Evolutionary conservation across 2,329 filamentous ascomycete genomes (phyloP).

Genomic region (Sclerotinia nivalis): DNA sequence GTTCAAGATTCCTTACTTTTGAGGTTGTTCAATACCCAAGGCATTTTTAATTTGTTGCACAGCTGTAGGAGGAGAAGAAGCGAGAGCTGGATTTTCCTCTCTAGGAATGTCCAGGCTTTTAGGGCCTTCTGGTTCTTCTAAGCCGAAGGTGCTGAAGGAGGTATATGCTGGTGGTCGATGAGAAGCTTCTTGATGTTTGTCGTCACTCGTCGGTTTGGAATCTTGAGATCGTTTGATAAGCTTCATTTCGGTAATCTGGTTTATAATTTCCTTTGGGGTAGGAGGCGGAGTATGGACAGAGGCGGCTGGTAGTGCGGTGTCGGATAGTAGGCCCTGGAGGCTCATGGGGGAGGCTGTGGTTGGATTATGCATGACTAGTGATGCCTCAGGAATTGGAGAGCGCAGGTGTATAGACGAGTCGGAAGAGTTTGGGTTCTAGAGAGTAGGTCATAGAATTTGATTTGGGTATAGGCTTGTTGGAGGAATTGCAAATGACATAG

Average conservation of each 20-base stretch:
- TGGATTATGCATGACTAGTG: not conserved
- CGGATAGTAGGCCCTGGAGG: not conserved
- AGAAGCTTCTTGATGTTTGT: not conserved
- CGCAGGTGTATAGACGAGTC: not conserved
- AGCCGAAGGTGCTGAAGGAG: conserved; percentile 2
- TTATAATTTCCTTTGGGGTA: no score
- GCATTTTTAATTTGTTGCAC: conserved; percentile 2
- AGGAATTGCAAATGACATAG: not conserved
- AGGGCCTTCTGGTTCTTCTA: not conserved
- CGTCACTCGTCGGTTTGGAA: not conserved
- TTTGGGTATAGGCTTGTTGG: not conserved
- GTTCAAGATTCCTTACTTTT: conserved; percentile 3
- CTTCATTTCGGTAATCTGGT: not conserved
- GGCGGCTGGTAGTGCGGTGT: no score
- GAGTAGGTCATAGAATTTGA: not conserved
- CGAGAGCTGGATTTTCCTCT: not conserved
- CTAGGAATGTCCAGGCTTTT: not conserved
- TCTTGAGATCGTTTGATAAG: not conserved
- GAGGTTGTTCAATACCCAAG: not conserved
- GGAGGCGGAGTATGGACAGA: not conserved
- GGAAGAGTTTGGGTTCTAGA: not conserved
- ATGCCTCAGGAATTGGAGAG: not conserved
- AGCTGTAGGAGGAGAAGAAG: not conserved
- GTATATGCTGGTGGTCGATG: not conserved
- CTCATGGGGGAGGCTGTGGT: not conserved